Percentiles rank a stretch among this genome's conserved stretches.
These are phyloP conservation scores for Backusella psychrophila DNA, from an alignment of 192 early-diverging fungal genomes.

Conservation along the genomic window DNA sequence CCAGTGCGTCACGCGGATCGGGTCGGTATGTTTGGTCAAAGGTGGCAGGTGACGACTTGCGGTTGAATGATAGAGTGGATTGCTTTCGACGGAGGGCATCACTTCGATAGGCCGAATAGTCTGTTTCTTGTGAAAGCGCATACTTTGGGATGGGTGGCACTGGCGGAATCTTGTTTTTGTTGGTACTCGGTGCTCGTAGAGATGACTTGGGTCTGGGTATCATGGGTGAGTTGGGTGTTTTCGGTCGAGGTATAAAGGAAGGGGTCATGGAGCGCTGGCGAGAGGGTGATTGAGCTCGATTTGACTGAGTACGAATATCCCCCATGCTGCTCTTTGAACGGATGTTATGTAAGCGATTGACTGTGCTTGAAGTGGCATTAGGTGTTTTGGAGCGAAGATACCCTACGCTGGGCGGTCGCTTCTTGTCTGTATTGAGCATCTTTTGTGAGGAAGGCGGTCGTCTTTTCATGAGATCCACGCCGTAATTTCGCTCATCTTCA, in stretches of 20 bases:
- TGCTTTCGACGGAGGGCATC: neutral
- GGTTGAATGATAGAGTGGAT: neutral
- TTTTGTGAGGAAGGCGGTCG: neutral
- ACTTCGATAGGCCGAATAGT: neutral
- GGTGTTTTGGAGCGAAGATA: conserved; percentile 8
- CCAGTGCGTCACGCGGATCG: conserved; percentile 43
- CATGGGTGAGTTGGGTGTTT: conserved; percentile 26
- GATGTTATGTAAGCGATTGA: conserved; percentile 4
- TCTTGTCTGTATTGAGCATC: neutral
- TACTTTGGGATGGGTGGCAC: neutral
- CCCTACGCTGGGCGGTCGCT: neutral
- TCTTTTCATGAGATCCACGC: neutral
- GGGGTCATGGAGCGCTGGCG: conserved; percentile 23
- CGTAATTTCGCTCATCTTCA: conserved; percentile 10
- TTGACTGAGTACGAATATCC: neutral
- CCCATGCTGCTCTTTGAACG: conserved; percentile 29
- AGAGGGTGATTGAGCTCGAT: conserved; percentile 11
- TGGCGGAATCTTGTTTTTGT: neutral
- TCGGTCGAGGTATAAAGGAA: conserved; percentile 37
- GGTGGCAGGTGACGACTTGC: neutral
- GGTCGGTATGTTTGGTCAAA: conserved; percentile 32
- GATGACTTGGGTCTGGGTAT: conserved; percentile 11
- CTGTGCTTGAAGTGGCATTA: conserved; percentile 13
- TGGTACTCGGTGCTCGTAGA: neutral
- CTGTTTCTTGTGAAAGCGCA: neutral